Conservation (phyloP, 331 rosid genomes). For the Rosa hybrid region DNA sequence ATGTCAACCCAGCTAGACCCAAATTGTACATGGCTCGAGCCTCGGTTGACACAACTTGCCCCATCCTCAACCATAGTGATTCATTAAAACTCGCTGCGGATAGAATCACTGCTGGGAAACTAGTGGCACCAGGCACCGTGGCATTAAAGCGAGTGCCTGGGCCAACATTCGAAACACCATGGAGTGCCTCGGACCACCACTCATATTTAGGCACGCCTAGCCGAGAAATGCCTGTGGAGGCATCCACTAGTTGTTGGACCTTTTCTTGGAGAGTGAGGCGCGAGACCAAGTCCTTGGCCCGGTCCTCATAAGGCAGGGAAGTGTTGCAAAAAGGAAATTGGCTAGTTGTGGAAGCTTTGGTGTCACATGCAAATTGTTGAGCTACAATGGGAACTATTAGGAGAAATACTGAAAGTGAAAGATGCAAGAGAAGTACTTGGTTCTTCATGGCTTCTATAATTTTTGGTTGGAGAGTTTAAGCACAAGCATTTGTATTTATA, state of each 20-base stretch:
- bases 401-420: slow-evolving; percentile 25
- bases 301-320: slow-evolving; percentile 40
- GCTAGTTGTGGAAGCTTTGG: slow-evolving; percentile 31
- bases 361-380: slow-evolving; percentile 66
- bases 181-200: slow-evolving; percentile 91
- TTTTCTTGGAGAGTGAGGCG: slow-evolving; percentile 65
- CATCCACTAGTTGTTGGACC: slow-evolving; percentile 49
- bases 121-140: slow-evolving; percentile 68
- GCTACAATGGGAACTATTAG: slow-evolving; percentile 29
- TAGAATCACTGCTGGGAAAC: slow-evolving; percentile 64
- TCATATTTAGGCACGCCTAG: slow-evolving; percentile 70
- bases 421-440: slow-evolving; percentile 13
- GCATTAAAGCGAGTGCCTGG: slow-evolving; percentile 59
- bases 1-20: slow-evolving; percentile 75
- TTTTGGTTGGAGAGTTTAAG: not conserved
- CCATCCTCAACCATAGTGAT: slow-evolving; percentile 62
- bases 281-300: slow-evolving; percentile 60
- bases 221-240: slow-evolving; percentile 42
- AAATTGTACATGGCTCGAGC: slow-evolving; percentile 82
- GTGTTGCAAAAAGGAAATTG: slow-evolving; percentile 58
- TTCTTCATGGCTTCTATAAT: slow-evolving; percentile 34
- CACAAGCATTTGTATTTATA: slow-evolving; percentile 33
- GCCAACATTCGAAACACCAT: slow-evolving; percentile 70
- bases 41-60: slow-evolving; percentile 75
- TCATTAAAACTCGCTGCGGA: slow-evolving; percentile 70